phyloP scores from a whole-genome alignment of 352 stramenopile genomes.

The Globisporangium cederbergense region DNA sequence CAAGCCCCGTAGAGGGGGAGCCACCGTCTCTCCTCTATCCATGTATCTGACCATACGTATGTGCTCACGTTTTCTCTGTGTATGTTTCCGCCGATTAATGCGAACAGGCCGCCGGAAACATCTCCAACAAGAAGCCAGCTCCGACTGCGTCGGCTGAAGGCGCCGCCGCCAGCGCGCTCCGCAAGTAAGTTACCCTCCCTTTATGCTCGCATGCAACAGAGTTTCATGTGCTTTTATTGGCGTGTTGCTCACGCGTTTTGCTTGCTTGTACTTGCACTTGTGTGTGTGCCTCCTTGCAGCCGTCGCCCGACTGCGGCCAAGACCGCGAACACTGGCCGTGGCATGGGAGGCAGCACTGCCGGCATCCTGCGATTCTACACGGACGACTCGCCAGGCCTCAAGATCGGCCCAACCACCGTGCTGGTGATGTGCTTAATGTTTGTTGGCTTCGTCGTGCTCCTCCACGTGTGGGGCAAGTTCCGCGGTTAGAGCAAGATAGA shows the following conservation, averaged over 20 bases:
- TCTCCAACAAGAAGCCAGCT: conserved; percentile 63
- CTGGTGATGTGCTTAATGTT: conserved; percentile 94
- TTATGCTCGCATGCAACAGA: not conserved
- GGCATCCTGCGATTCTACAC: conserved; percentile 98
- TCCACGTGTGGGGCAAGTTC: conserved; percentile 98
- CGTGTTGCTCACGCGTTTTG: not conserved
- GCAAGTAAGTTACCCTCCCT: conserved; percentile 40
- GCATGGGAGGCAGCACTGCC: conserved; percentile 81
- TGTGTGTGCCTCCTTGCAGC: conserved; percentile 20
- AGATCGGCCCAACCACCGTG: conserved; percentile 95
- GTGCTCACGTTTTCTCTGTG: not conserved
- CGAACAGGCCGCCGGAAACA: conserved; percentile 34
- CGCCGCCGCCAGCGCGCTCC: conserved; percentile 62
- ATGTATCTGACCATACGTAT: not conserved
- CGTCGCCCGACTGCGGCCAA: conserved; percentile 47
- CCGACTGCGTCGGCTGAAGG: conserved; percentile 56
- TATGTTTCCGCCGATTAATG: not conserved
- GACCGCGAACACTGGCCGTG: conserved; percentile 70
- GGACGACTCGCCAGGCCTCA: conserved; percentile 94
- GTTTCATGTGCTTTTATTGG: not conserved
- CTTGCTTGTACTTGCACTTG: not conserved
- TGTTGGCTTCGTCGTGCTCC: conserved; percentile 95
- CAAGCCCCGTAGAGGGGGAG: not conserved
- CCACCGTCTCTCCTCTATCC: not conserved
- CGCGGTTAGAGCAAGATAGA: conserved; percentile 48